Conservation (phyloP, 441 rosid species). For the Melastoma candidum region DNA sequence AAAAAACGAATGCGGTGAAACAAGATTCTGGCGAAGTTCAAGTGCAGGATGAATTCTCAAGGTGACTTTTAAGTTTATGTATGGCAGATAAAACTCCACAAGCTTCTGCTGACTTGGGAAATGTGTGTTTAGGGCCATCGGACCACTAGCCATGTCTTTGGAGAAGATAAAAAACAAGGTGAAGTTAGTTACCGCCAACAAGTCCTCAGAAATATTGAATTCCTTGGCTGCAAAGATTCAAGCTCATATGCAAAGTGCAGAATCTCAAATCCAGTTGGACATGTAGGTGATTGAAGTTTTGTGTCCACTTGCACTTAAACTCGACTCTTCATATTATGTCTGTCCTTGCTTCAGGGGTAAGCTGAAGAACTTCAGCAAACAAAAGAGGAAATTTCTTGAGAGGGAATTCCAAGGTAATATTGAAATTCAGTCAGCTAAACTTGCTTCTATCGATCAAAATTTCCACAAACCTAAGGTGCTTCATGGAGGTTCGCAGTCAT, state of each 20-base stretch:
- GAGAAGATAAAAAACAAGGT: conserved; percentile 57
- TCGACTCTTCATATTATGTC: conserved; percentile 4
- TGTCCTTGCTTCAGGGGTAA: conserved; percentile 43
- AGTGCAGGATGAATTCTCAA: conserved; percentile 54
- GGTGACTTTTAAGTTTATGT: conserved; percentile 27
- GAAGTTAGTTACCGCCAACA: conserved; percentile 50
- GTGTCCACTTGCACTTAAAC: not conserved
- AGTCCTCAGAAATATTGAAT: conserved; percentile 62
- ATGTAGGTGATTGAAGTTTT: conserved; percentile 34
- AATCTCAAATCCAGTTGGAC: conserved; percentile 60
- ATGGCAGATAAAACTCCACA: conserved; percentile 16
- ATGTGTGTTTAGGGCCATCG: conserved; percentile 36
- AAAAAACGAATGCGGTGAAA: conserved; percentile 28
- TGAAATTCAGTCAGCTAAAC: not conserved
- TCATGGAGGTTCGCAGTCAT: too few species aligned
- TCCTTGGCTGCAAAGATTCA: conserved; percentile 63
- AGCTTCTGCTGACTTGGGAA: conserved; percentile 13
- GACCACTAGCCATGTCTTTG: conserved; percentile 50
- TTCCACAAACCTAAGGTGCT: too few species aligned
- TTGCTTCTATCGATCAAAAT: too few species aligned
- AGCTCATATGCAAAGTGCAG: conserved; percentile 42
- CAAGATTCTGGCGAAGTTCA: conserved; percentile 35
- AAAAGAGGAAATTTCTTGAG: conserved; percentile 69
- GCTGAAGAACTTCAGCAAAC: conserved; percentile 41
- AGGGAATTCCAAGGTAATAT: conserved; percentile 62